Base-by-base conservation (phyloP, 2,329 filamentous ascomycete genomes). In the Hypoxylon sp. region DNA sequence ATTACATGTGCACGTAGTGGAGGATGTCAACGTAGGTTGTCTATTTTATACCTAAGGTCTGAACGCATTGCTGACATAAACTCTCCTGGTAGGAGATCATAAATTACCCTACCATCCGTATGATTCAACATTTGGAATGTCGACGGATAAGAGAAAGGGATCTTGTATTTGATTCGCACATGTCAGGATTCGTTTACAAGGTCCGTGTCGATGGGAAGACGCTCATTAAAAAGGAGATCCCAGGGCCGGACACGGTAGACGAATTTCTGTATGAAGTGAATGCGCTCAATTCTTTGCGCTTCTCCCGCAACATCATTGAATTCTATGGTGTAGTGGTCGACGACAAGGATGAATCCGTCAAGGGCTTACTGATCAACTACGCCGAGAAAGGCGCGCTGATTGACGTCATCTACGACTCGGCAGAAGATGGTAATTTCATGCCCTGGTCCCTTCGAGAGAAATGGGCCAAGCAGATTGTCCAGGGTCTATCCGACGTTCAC, bases 201-300 rank as follows among this genome's bases (percentile, higher is more conserved):
- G 93, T 99, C 59, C 85, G 81, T 13, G 86, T 93, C 34, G 82
- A 86, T 60, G 88, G 86, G 8, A 80, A 84, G 59, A 81, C 87
- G 1, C 90, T 93, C 71, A 97, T 99, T 79, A 98, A 98, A 78
- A 99, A 99, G 77, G 95, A 99, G 74, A 98, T 99, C 15, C 95
- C 95, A 0, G 94, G 94, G 1, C 94, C 94, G 1, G 94, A 98
- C 72, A 95, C 92, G 0, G 90, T 98, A 19, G 94, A 98, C 66
- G 95, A 98, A 76, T 99, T 99, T 73, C 82, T 98, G 1, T 99
- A 99, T 76, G 95, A 99, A 79, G 91, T 97, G 75, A 97, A 98
- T 76, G 94, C 94, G 3, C 86, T 99, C n/a, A 89, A 91, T 76
- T 87, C 88, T 28, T 82, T 99, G 15, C 84, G 85, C 43, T 87